Base-by-base conservation (phyloP, 1,284 basidiomycete genomes). In the Ceratobasidium theobromae region DNA sequence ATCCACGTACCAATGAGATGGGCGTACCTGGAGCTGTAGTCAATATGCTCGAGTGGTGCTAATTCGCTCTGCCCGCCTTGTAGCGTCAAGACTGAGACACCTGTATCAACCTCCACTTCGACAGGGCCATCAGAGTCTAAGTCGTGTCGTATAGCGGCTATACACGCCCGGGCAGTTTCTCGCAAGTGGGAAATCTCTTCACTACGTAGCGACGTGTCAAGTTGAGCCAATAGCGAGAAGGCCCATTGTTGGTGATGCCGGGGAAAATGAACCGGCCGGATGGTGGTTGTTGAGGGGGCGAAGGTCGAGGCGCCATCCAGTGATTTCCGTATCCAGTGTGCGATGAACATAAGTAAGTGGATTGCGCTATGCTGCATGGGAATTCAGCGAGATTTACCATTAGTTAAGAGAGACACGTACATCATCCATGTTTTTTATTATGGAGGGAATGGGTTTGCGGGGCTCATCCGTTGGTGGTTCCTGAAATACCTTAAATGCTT, bases 111-210 rank as follows among this genome's bases (percentile, higher is more conserved):
- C 45, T 60, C 45, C 3, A 60, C 55, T 27, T 23, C 21, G 18
- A 48, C 46, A 16, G 57, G 46, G 6, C 57, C 65, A 1, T 51
- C 65, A 4, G 28, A 18, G 9, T 48, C 65, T 3, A 54, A 18
- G 45, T 57, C 52, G 18, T 43, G 30, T 25, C 45, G 27, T 21
- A 66, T 40, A 14, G 38, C 46, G 27, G 41, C 53, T 23, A 69
- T 65, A 45, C 66, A 67, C 4, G 60, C 69, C 33, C 67, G 53
- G 2, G 69, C 67, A 12, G 65, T 18, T 16, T 55, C 54, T 45
- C 69, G 45, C 12, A 69, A 52, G 12, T 65, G 62, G 28, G 53
- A 66, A 25, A 69, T 67, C 45, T 69, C 66, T 33, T 69, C 66
- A 45, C 66, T 65, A 6, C 55, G 45, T 16, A 69, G 35, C 21